Base-by-base conservation (phyloP, 2,329 filamentous ascomycete species). In the Nemania sp. region DNA sequence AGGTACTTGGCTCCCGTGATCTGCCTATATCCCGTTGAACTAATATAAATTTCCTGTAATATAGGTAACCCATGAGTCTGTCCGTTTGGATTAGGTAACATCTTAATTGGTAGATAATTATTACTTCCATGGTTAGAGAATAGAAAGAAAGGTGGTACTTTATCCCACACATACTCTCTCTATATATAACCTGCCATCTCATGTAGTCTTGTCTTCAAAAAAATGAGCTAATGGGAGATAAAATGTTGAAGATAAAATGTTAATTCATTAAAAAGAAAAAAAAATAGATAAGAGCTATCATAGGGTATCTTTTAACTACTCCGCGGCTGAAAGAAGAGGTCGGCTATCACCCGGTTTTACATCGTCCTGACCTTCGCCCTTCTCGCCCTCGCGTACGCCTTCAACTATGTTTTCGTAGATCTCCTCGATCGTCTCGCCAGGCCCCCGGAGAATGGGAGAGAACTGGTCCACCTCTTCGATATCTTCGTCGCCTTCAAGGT, bases 391-490 rank as follows among this genome's bases (percentile, higher is more conserved):
- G 8, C 13, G 15, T 13, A 59, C 45, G 5, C 43, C 69, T 59
- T 79, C 77, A 29, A 32, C 41, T 20, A 32, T 45, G 55, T 41
- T 72, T 64, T 79, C 77, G 41, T 77, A 79, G 20, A 79, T 78
- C 57, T 79, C 77, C 59, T 79, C 77, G 20, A 79, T 70, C 60
- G 67, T 76, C 68, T 78, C 76, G 10, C 77, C 77, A 2, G 77
- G 76, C 5, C 57, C 58, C 11, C 70, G 72, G 8, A 75, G 60
- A 35, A 79, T 72, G 15, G 77, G 77, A 58, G 77, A 78, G 66
- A 79, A 79, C n/a, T 78, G 74, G 0, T 79, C 77, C 18, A 79
- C 77, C 57, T 79, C 77, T 52, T 71, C 80, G 68, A 74, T 69
- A 8, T 78, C 78, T 29, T 73, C 75, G n/a, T 75, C 75, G 15